These are phyloP conservation scores for Penicillium malachiteum DNA, from an alignment of 495 filamentous ascomycete species.

Conservation along the genomic window DNA sequence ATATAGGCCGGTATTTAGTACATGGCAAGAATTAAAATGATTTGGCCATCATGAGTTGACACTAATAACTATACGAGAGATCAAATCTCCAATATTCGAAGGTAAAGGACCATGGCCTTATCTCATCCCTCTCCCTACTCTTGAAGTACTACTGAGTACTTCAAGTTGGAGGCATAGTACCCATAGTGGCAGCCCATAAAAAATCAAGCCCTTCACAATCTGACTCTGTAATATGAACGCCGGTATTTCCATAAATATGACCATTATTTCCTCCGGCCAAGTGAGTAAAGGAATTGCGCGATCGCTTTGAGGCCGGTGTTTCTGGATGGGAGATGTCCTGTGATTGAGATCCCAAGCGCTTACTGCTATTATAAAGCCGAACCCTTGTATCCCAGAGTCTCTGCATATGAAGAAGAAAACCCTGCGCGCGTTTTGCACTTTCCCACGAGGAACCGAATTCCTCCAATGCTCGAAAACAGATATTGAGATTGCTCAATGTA, in stretches of 20 bases:
- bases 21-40: no score
- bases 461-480: slow-evolving; percentile 46
- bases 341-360: not conserved
- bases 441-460: slow-evolving; percentile 20
- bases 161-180: not conserved
- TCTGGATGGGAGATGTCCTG: not conserved
- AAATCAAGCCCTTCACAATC: not conserved
- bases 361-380: not conserved
- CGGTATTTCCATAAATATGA: no score
- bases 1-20: no score
- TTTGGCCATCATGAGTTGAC: no score
- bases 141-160: not conserved
- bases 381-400: slow-evolving; percentile 2
- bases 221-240: not conserved
- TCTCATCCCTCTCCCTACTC: no score
- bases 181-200: slow-evolving; percentile 2
- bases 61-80: no score
- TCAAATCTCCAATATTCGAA: no score
- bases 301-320: not conserved
- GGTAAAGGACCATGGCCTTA: no score
- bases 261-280: no score
- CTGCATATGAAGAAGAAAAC: slow-evolving; percentile 9
- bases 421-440: slow-evolving; percentile 11
- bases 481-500: slow-evolving; percentile 1
- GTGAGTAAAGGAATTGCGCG: not conserved